phyloP scores from a whole-genome alignment of 306 rosid genomes.

The Alnus rubra region DNA sequence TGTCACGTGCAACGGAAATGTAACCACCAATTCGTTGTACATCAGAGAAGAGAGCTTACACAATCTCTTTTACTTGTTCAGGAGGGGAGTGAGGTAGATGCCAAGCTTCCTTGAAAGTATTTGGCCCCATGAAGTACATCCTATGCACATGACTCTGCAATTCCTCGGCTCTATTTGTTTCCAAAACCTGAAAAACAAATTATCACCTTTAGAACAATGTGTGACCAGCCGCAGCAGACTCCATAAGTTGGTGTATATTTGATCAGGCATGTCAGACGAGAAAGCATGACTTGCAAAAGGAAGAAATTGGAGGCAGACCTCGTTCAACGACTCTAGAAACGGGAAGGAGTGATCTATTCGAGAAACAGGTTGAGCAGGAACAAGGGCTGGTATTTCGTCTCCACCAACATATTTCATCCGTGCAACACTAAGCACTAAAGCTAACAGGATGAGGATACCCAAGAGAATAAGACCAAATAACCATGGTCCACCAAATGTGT shows the following conservation, averaged over 20 bases:
- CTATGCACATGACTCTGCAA: slow-evolving; percentile 96
- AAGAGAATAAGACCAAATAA: slow-evolving; percentile 60
- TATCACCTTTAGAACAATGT: slow-evolving; percentile 19
- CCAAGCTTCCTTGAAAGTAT: slow-evolving; percentile 97
- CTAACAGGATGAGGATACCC: slow-evolving; percentile 72
- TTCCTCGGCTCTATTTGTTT: slow-evolving; percentile 83
- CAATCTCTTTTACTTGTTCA: slow-evolving; percentile 88
- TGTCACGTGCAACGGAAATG: neutral
- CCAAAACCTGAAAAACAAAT: slow-evolving; percentile 66
- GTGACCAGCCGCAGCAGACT: slow-evolving; percentile 13
- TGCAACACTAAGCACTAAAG: slow-evolving; percentile 91
- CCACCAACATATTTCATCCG: slow-evolving; percentile 75
- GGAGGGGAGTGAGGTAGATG: slow-evolving; percentile 91
- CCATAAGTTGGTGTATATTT: neutral
- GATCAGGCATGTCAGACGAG: neutral
- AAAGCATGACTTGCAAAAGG: slow-evolving; percentile 22
- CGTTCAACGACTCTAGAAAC: slow-evolving; percentile 91
- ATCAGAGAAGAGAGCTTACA: slow-evolving; percentile 52
- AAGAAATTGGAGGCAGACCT: slow-evolving; percentile 54
- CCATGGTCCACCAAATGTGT: slow-evolving; percentile 68
- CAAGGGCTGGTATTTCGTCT: slow-evolving; percentile 63
- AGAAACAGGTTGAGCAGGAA: slow-evolving; percentile 70
- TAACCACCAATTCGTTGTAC: slow-evolving; percentile 6
- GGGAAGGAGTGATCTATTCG: slow-evolving; percentile 88
- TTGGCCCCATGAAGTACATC: slow-evolving; percentile 97